Base-by-base conservation (phyloP, 2,329 filamentous ascomycete genomes). In the Colletotrichum noveboracense region DNA sequence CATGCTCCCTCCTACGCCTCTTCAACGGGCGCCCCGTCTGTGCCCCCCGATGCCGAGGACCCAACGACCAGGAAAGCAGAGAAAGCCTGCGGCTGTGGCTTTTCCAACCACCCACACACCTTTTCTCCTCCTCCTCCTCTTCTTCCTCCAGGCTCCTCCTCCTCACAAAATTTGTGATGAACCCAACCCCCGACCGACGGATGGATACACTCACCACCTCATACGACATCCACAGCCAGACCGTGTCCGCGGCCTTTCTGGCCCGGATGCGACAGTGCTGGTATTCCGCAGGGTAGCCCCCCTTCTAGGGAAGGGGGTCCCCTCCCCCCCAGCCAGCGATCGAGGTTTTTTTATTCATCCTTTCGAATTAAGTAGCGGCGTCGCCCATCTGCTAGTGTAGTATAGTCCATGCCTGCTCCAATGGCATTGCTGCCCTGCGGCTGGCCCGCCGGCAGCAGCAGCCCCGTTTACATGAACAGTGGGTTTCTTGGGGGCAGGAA, bases 171-270 rank as follows among this genome's bases (percentile, higher is more conserved):
- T 60, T 60, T 32, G 16, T 30, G 21, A 9, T 24, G n/a, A 71
- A 43, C 48, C 48, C 66, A 58, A 36, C 68, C 16, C 56, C 62
- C 32, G 52, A 9, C 43, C 21, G 16, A 43, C 55, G 32, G n/a
- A 38, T 32, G 55, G 55, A 61, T 28, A 32, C 36, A 26, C 21
- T 38, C 21, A 56, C 21, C 48, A 52, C 68, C 61, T 32, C 61
- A 66, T 66, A 71, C 52, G 52, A 66, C 36, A 71, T 66, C 55
- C 73, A 75, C 64, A 74, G 73, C 70, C 73, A 75, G 70, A 58
- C 73, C 73, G 70, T 74, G 73, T 74, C 69, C 58, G 73, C 70
- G 73, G 70, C 70, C 73, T 64, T 74, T 74, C 65, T 75, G 64
- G 65, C 32, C 70, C 72, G 72, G 73, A 69, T 74, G 34, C 58